Evolutionary conservation across 2,329 filamentous ascomycete species (phyloP).

Genomic region (Talaromyces sp.): DNA sequence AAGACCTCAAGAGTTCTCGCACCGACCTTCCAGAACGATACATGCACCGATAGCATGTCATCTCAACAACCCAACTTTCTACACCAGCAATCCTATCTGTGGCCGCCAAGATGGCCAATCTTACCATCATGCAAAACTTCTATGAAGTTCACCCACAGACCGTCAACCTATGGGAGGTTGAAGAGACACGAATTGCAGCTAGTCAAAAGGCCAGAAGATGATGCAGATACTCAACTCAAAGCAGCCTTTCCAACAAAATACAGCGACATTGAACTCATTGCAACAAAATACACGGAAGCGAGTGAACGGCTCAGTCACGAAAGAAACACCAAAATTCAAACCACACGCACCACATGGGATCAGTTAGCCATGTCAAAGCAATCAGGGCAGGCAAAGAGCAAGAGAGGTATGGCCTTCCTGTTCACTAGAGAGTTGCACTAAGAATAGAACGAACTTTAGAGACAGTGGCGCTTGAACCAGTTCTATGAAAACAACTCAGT

Average conservation of each 20-base stretch:
- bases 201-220: not conserved
- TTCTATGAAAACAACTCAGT: not conserved
- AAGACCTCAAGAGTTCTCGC: not conserved
- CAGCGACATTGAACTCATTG: not conserved
- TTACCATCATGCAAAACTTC: not conserved
- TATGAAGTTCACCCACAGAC: not conserved
- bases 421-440: not conserved
- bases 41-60: not conserved
- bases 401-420: not conserved
- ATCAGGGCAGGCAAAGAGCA: not conserved
- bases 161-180: not conserved
- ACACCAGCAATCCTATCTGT: not conserved
- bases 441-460: not conserved
- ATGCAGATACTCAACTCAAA: not conserved
- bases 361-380: not conserved
- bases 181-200: not conserved
- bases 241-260: not conserved
- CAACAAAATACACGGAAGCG: not conserved
- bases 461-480: not conserved
- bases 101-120: not conserved
- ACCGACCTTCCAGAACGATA: not conserved
- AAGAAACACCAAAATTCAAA: not conserved
- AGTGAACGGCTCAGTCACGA: not conserved
- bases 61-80: not conserved
- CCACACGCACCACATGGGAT: not conserved